Conservation (phyloP, 768 basidiomycete genomes). For the Agaricus subrufescens region DNA sequence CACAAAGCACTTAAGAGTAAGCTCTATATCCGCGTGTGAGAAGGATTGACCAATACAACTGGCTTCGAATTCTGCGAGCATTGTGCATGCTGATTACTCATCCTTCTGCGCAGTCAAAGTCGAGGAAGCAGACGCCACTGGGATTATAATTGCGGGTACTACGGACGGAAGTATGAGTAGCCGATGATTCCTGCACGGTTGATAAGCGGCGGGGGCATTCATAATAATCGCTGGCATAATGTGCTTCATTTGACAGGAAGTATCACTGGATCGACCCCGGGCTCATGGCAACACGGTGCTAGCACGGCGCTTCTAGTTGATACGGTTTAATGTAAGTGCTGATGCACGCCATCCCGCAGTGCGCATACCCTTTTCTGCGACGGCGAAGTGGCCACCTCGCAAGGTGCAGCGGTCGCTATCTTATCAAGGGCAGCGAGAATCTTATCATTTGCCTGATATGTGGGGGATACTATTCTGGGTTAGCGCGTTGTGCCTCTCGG, state of each 20-base stretch:
- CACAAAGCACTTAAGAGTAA: constrained; percentile 25
- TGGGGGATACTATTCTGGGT: constrained; percentile 6
- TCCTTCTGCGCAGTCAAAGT: too few relatives aligned
- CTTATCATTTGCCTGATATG: constrained; percentile 10
- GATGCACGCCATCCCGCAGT: constrained; percentile 27
- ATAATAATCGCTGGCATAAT: background rate
- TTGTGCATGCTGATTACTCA: constrained; percentile 10
- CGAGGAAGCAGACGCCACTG: too few relatives aligned
- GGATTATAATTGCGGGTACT: constrained; percentile 37
- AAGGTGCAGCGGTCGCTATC: constrained; percentile 30
- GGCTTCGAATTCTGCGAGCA: constrained; percentile 58
- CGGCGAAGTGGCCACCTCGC: constrained; percentile 49
- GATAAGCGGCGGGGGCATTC: constrained; percentile 15
- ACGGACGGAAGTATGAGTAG: constrained; percentile 43
- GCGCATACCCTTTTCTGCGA: constrained; percentile 53
- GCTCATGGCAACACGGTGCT: constrained; percentile 33
- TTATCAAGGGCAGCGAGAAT: constrained; percentile 1
- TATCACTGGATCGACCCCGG: constrained; percentile 46
- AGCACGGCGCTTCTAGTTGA: constrained; percentile 43
- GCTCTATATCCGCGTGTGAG: constrained; percentile 8
- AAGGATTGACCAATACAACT: constrained; percentile 30
- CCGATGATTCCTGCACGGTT: constrained; percentile 59
- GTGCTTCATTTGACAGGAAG: constrained; percentile 37
- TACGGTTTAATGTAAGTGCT: too few relatives aligned
- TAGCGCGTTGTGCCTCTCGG: constrained; percentile 2